Evolutionary conservation across 306 rosid species (phyloP), one percentile per base, ranked within the genome.

Genomic region (Purshia tridentata): DNA sequence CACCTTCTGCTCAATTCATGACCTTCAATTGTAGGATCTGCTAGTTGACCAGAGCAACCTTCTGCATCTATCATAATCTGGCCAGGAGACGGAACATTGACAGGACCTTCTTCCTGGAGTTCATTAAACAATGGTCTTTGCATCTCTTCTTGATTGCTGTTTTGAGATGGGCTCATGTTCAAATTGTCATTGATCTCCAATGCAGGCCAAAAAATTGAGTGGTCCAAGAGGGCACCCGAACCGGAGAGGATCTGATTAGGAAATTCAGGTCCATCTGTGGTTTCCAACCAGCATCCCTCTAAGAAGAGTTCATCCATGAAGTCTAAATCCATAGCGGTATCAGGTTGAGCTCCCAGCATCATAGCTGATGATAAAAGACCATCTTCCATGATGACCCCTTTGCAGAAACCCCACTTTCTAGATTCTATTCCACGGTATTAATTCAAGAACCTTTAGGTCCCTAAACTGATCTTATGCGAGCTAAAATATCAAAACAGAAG

Each of bases 201-300:
- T 70, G 79, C 70, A 75, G 94, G 81, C 95, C 92, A 91, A 45
- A 80, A 65, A 77, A 77, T 70, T 4, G 85, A 81, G 70, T 91
- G 84, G 84, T 87, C 95, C 53, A 84, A 73, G 61, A 79, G 70
- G 63, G 90, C 82, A 81, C 54, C 81, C 8, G 90, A 86, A 71
- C 48, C 78, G 47, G 87, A 65, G 48, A 88, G 86, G 75, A 52
- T 87, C 72, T 81, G 89, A 77, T 73, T 72, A 72, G 83, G 80
- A 63, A 83, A 84, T 44, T 86, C 92, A 66, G 90, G 80, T 80
- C 86, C 97, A 70, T 87, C 88, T 11, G 84, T 86, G 19, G 97
- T 76, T 76, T 92, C 98, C 78, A 95, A 77, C 98, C 97, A 95
- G 57, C 96, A 91, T 41, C 96, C 96, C 48, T 88, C 93, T 18